Conservation (phyloP, 2,329 filamentous ascomycete genomes). For the Aspergillus sp. region DNA sequence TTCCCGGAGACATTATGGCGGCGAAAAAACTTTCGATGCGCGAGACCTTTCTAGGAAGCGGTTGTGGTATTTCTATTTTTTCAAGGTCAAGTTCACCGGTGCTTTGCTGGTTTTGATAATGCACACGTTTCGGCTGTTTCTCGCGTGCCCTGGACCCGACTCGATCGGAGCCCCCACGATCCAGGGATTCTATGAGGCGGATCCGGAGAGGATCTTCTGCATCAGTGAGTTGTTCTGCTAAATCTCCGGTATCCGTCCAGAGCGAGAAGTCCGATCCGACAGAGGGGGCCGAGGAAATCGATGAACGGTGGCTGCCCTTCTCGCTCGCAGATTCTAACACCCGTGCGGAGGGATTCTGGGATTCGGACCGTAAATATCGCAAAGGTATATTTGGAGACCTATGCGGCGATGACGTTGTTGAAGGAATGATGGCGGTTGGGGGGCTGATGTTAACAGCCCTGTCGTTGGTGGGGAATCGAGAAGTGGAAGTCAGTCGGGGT, state of each 20-base stretch:
- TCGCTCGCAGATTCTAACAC: constrained; percentile 45
- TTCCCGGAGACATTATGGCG: constrained; percentile 79
- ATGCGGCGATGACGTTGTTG: constrained; percentile 62
- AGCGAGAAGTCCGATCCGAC: constrained; percentile 70
- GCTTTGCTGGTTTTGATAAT: constrained; percentile 59
- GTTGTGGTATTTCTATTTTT: constrained; percentile 69
- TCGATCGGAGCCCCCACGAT: constrained; percentile 57
- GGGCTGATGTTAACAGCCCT: constrained; percentile 77
- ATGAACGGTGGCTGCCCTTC: constrained; percentile 54
- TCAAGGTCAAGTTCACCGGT: constrained; percentile 38
- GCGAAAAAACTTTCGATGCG: constrained; percentile 71
- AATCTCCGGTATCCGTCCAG: constrained; percentile 93
- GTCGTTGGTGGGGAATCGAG: constrained; percentile 4
- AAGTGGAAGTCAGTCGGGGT: constrained; percentile 10
- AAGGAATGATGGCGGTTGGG: constrained; percentile 80
- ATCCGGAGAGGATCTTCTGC: constrained; percentile 77
- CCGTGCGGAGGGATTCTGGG: constrained; percentile 36
- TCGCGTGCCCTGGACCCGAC: constrained; percentile 33
- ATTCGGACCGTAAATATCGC: constrained; percentile 60
- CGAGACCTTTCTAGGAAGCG: constrained; percentile 62
- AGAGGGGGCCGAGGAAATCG: constrained; percentile 50
- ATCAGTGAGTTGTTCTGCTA: constrained; percentile 85
- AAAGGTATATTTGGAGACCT: constrained; percentile 79
- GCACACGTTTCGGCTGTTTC: constrained; percentile 63
- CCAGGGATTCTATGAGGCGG: constrained; percentile 65